These are phyloP conservation scores for Monascus purpureus DNA, from an alignment of 495 filamentous ascomycete genomes.

Conservation along the genomic window DNA sequence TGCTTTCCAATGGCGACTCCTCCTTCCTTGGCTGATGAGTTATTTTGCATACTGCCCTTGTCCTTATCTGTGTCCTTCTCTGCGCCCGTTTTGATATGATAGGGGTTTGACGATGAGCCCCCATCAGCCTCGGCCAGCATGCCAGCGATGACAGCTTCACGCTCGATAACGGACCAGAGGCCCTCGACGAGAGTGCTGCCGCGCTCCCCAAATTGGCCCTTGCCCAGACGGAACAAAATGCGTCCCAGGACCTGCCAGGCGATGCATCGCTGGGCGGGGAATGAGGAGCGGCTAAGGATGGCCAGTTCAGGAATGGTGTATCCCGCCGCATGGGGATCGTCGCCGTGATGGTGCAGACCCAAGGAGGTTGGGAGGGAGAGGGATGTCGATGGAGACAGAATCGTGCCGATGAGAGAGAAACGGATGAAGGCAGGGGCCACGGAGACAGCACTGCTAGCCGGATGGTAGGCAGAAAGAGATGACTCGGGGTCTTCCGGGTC, in stretches of 20 bases:
- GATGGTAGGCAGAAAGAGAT: slow-evolving; percentile 57
- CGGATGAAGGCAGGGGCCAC: slow-evolving; percentile 65
- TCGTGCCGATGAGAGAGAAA: slow-evolving; percentile 70
- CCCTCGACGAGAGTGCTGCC: slow-evolving; percentile 44
- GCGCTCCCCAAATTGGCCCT: slow-evolving; percentile 59
- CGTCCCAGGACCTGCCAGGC: slow-evolving; percentile 85
- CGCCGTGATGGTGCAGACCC: slow-evolving; percentile 87
- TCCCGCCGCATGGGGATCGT: slow-evolving; percentile 84
- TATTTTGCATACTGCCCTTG: too few relatives aligned
- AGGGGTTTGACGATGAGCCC: slow-evolving; percentile 30
- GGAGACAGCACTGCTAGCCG: slow-evolving; percentile 44
- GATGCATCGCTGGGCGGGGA: slow-evolving; percentile 76
- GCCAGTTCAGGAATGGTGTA: slow-evolving; percentile 89
- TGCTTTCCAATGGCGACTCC: slow-evolving; percentile 31
- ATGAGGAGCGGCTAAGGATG: slow-evolving; percentile 62
- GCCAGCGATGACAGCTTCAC: slow-evolving; percentile 58
- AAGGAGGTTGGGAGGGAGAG: slow-evolving; percentile 55
- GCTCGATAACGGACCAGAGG: slow-evolving; percentile 63
- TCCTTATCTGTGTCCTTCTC: slow-evolving; percentile 1
- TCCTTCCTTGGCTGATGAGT: too few relatives aligned
- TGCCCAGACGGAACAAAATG: slow-evolving; percentile 69
- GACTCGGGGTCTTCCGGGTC: slow-evolving; percentile 35
- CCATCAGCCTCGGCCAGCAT: slow-evolving; percentile 54
- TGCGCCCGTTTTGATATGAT: neutral
- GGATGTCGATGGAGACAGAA: slow-evolving; percentile 62